phyloP scores from a whole-genome alignment of 371 early-diverging fungal species.

The Rhizomucor pusillus region DNA sequence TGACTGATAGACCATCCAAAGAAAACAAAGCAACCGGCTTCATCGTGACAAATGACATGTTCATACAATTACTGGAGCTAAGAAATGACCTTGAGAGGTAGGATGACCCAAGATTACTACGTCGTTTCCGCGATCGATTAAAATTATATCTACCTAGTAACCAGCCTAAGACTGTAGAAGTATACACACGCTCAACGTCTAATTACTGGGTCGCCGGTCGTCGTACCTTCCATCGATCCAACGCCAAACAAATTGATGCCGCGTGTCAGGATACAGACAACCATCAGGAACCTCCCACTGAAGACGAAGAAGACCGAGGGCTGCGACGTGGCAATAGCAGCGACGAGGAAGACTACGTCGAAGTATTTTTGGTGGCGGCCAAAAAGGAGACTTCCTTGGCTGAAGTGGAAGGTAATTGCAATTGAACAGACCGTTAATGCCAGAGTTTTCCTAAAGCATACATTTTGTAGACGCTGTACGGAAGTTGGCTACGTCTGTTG shows the following conservation, averaged over 20 bases:
- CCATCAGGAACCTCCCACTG: constrained; percentile 13
- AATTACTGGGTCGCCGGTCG: constrained; percentile 65
- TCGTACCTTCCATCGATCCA: constrained; percentile 33
- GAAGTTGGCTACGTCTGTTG: too few species aligned
- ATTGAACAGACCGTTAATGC: too few species aligned
- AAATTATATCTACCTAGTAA: constrained; percentile 6
- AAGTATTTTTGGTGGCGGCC: constrained; percentile 60
- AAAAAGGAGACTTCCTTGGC: constrained; percentile 60
- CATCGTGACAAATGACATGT: constrained; percentile 39
- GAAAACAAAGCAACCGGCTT: constrained; percentile 15
- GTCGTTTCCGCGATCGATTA: background rate
- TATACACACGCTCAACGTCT: constrained; percentile 58
- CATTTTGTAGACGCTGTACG: too few species aligned
- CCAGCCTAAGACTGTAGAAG: constrained; percentile 49
- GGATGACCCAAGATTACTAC: background rate
- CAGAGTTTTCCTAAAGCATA: too few species aligned
- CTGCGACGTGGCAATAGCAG: background rate
- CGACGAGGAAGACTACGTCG: constrained; percentile 31
- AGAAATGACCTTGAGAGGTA: constrained; percentile 56
- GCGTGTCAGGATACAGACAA: background rate
- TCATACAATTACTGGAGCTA: constrained; percentile 49
- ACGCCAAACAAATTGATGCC: background rate
- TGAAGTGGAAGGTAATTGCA: constrained; percentile 45
- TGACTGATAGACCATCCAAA: constrained; percentile 20
- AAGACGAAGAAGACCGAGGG: constrained; percentile 7